A percentile compares a stretch with the other conserved stretches of the same genome.
Evolutionary conservation across 148 eudicot species (phyloP).

Genomic region (Pouteria glomerata): DNA sequence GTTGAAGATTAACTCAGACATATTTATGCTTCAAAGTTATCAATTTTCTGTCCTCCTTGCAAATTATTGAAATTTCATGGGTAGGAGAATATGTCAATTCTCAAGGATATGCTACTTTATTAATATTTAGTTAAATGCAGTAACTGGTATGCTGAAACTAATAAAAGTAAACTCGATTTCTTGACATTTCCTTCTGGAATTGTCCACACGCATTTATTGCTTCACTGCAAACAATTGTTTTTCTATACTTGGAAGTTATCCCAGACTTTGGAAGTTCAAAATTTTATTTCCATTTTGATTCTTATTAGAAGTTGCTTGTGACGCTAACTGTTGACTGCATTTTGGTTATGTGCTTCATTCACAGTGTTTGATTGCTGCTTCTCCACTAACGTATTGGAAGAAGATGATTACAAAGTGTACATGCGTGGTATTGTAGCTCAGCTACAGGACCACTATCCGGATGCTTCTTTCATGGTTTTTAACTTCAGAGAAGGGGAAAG

Average conservation of each 20-base stretch:
- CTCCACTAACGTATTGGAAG: conserved; percentile 62
- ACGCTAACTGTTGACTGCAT: neutral
- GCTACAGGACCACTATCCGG: conserved; percentile 61
- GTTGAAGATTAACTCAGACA: neutral
- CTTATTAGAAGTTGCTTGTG: neutral
- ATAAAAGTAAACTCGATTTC: neutral
- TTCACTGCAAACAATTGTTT: neutral
- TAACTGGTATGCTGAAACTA: neutral
- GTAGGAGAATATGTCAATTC: neutral
- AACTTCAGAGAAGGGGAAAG: conserved; percentile 72
- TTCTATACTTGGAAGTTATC: neutral
- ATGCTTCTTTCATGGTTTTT: conserved; percentile 81
- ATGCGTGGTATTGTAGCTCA: conserved; percentile 65
- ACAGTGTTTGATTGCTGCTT: conserved; percentile 84
- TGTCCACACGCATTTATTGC: neutral
- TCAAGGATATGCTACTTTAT: neutral
- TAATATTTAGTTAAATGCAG: neutral
- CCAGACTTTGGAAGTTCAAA: neutral
- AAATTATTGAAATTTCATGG: neutral
- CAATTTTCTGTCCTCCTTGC: neutral
- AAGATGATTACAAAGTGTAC: conserved; percentile 58
- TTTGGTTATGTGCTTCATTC: conserved; percentile 3
- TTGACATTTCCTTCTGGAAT: neutral
- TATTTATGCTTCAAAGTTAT: neutral
- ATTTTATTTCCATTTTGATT: neutral